Conservation (phyloP, 768 basidiomycete genomes). For the Multifurca ochricompacta region DNA sequence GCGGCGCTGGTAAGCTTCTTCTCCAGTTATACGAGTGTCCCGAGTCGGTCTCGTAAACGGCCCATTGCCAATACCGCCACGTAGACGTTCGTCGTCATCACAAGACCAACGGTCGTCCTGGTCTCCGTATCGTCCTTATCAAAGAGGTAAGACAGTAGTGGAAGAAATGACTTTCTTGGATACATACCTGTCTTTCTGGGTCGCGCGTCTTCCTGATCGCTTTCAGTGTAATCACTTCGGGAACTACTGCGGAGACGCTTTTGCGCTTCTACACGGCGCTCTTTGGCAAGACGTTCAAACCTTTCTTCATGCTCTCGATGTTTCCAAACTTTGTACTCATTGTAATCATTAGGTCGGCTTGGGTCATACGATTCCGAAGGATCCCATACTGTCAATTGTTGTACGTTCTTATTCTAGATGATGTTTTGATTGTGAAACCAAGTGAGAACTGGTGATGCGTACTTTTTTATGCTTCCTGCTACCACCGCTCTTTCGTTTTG, state of each 20-base stretch:
- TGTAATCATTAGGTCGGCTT: constrained; percentile 78
- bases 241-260: constrained; percentile 38
- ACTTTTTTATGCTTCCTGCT: constrained; percentile 58
- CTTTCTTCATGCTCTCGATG: constrained; percentile 67
- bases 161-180: neutral
- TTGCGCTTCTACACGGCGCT: constrained; percentile 47
- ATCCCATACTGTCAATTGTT: constrained; percentile 57
- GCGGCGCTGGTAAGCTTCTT: constrained; percentile 71
- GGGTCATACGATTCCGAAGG: constrained; percentile 77
- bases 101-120: constrained; percentile 41
- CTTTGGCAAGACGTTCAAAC: constrained; percentile 41
- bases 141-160: constrained; percentile 10
- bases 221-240: constrained; percentile 59
- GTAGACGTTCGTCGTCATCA: constrained; percentile 43
- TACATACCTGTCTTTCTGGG: constrained; percentile 58
- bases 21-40: constrained; percentile 52
- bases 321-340: constrained; percentile 79
- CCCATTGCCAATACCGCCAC: constrained; percentile 26
- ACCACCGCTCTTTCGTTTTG: constrained; percentile 47
- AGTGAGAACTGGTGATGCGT: constrained; percentile 16
- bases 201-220: constrained; percentile 56
- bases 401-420: constrained; percentile 52
- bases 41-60: constrained; percentile 25
- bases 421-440: neutral
- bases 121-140: constrained; percentile 36